These are phyloP conservation scores for Schizonepeta tenuifolia DNA, from an alignment of 257 asterid genomes.

Conservation along the genomic window DNA sequence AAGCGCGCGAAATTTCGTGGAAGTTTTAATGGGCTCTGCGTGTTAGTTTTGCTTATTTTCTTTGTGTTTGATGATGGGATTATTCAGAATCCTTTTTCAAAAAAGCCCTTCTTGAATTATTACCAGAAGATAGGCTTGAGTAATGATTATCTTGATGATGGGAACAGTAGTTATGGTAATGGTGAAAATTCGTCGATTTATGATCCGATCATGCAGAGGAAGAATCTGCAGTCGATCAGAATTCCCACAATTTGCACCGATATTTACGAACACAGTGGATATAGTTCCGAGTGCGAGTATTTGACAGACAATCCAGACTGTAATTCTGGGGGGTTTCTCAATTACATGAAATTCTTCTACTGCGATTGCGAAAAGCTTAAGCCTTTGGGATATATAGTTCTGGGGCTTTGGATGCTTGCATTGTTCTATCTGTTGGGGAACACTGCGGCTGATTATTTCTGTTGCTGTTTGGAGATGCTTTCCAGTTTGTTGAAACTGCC, in stretches of 20 bases:
- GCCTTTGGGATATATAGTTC: slow-evolving; percentile 50
- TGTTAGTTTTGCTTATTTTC: slow-evolving; percentile 49
- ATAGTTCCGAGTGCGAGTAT: slow-evolving; percentile 56
- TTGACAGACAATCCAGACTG: slow-evolving; percentile 63
- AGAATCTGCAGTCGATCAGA: slow-evolving; percentile 15
- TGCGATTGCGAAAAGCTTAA: slow-evolving; percentile 52
- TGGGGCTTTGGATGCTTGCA: slow-evolving; percentile 64
- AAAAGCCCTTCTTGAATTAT: slow-evolving; percentile 28
- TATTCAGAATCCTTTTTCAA: slow-evolving; percentile 40
- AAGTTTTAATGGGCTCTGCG: slow-evolving; percentile 53
- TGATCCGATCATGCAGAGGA: not conserved
- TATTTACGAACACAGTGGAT: slow-evolving; percentile 55
- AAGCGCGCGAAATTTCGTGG: slow-evolving; percentile 53
- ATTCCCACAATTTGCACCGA: slow-evolving; percentile 53
- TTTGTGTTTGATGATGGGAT: slow-evolving; percentile 34
- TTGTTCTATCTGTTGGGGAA: slow-evolving; percentile 81
- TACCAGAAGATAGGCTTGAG: slow-evolving; percentile 37
- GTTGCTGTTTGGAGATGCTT: slow-evolving; percentile 67
- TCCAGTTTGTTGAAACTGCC: slow-evolving; percentile 57
- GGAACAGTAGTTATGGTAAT: slow-evolving; percentile 38
- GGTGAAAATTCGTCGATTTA: slow-evolving; percentile 25
- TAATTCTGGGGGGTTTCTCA: slow-evolving; percentile 64
- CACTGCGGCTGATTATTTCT: slow-evolving; percentile 87
- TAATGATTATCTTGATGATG: too few relatives aligned
- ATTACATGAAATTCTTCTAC: slow-evolving; percentile 69